Conservation (phyloP, 2,329 filamentous ascomycete genomes). For the Calonectria honghensis region DNA sequence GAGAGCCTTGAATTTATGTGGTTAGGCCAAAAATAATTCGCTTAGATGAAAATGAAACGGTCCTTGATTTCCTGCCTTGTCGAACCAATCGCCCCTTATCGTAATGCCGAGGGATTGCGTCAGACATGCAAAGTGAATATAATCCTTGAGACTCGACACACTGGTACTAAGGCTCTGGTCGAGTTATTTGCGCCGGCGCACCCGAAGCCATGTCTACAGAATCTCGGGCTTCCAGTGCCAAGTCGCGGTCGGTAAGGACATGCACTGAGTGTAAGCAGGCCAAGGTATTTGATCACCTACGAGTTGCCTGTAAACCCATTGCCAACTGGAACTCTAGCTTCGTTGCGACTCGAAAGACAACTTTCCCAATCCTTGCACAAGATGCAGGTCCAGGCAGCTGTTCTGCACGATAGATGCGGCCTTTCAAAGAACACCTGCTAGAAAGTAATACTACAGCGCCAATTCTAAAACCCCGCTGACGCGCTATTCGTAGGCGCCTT, state of each 20-base stretch:
- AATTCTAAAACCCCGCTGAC: background rate
- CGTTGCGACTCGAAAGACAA: slow-evolving; percentile 49
- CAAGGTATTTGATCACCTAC: slow-evolving; percentile 35
- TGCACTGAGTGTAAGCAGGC: slow-evolving; percentile 47
- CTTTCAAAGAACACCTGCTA: slow-evolving; percentile 46
- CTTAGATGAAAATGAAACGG: background rate
- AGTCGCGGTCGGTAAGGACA: slow-evolving; percentile 38
- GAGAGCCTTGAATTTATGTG: background rate
- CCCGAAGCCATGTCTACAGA: background rate
- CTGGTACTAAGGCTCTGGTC: background rate
- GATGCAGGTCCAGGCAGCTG: slow-evolving; percentile 44
- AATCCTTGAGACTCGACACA: background rate
- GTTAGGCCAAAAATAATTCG: background rate
- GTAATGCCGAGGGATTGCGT: background rate
- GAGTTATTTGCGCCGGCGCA: background rate
- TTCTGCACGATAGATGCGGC: slow-evolving; percentile 48
- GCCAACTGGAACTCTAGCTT: slow-evolving; percentile 31
- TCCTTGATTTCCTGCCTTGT: background rate
- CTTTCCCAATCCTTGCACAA: slow-evolving; percentile 47
- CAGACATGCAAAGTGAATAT: background rate
- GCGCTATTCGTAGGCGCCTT: slow-evolving; percentile 26
- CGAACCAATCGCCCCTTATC: background rate
- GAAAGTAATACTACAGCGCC: slow-evolving; percentile 37
- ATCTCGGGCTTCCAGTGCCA: background rate
- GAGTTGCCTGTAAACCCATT: background rate